Conservation (phyloP, 1,284 basidiomycete species). For the Pseudozyma thailandica region DNA sequence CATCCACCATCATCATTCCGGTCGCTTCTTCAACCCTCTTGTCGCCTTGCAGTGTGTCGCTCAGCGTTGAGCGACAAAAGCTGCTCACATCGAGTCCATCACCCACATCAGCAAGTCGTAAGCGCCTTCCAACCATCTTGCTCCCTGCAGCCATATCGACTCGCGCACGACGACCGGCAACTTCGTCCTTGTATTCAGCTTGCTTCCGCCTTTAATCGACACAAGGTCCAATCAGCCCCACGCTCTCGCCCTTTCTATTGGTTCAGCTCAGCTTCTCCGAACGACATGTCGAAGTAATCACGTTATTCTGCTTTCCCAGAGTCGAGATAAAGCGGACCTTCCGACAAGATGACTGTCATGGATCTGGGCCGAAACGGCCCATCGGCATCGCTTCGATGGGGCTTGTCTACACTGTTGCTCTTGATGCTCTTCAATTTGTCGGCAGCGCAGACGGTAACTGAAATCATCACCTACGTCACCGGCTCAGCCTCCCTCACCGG, state of each 20-base stretch:
- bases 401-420: background rate
- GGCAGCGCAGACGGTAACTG: slow-evolving; percentile 31
- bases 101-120: no score
- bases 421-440: background rate
- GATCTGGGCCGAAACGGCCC: slow-evolving; percentile 6
- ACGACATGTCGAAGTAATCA: background rate
- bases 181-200: no score
- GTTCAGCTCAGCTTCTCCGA: background rate
- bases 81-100: no score
- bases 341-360: slow-evolving; percentile 5
- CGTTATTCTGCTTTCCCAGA: background rate
- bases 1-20: no score
- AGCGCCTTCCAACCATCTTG: no score
- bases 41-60: no score
- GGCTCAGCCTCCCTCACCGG: slow-evolving; percentile 33
- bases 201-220: no score
- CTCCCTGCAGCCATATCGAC: no score
- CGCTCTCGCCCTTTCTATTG: background rate
- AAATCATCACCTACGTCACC: slow-evolving; percentile 35
- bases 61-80: no score
- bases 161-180: no score
- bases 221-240: no score
- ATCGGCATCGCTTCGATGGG: slow-evolving; percentile 11
- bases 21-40: no score
- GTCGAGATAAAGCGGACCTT: background rate